A percentile compares a stretch with the other conserved stretches of the same genome.
phyloP scores from a whole-genome alignment of 2,329 filamentous ascomycete species.

The Balansia obtecta region DNA sequence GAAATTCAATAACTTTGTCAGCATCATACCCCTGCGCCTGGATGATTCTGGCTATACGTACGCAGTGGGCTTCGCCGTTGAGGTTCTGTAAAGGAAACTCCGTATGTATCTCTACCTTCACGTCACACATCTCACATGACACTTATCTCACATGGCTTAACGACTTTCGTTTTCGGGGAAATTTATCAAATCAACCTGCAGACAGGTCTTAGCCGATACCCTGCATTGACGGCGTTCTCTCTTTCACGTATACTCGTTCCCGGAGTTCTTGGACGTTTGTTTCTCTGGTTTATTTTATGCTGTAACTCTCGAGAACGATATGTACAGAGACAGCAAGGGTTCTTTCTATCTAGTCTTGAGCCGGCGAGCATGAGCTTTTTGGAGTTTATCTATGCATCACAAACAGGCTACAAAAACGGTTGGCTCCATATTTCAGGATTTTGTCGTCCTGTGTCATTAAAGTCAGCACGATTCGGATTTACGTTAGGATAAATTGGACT shows the following conservation, averaged over 20 bases:
- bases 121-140: background rate
- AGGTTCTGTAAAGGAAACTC: conserved; percentile 30
- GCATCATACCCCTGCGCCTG: conserved; percentile 71
- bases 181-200: background rate
- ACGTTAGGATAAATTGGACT: no score
- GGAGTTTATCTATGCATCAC: background rate
- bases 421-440: background rate
- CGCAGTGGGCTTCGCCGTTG: conserved; percentile 72
- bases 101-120: background rate
- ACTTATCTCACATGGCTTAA: background rate
- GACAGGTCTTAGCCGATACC: background rate
- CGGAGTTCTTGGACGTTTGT: background rate
- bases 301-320: background rate
- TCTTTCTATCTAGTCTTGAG: background rate
- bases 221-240: background rate
- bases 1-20: conserved; percentile 68
- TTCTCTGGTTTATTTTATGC: background rate
- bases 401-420: background rate
- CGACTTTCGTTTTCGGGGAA: background rate
- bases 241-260: background rate
- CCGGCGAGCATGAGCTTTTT: background rate
- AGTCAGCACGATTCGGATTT: background rate
- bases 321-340: background rate
- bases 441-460: background rate
- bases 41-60: conserved; percentile 54